Evolutionary conservation across 495 filamentous ascomycete genomes (phyloP), one percentile per base, ranked within the genome.

Genomic region (Podospora sp.): DNA sequence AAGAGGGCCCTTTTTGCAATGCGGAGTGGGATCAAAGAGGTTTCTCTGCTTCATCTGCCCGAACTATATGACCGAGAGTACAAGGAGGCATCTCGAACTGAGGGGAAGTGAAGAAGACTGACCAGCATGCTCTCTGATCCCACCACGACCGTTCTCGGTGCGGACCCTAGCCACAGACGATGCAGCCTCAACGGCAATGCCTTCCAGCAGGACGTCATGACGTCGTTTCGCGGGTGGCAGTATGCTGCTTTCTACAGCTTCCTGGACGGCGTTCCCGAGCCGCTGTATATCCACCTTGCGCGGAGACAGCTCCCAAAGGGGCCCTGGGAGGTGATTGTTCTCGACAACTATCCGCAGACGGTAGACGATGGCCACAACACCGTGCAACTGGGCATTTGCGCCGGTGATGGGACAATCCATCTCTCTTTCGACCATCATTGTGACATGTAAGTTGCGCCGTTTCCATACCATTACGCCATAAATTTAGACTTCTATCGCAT

Each of bases 341-440:
- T 85, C n/a, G 70, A 72, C 1, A 82, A 83, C 71, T 85, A 85
- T 63, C 68, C 77, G 18, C 82, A 85, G 68, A 83, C 80, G 5
- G 75, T 76, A 1, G 77, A 84, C 36, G 82, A 85, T 58, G 80
- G 76, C 0, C 82, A 85, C 62, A 85, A 85, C 55, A 83, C 80
- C 11, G 75, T 84, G 52, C 81, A 81, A 70, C 64, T 84, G 65
- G 82, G 82, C 27, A 77, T 84, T 60, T 83, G 73, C 63, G 74
- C 78, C 6, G 77, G 74, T 24, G 82, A 84, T 65, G 80, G 81
- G 58, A 82, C 80, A 2, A 84, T 84, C 27, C 82, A 84, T 53
- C 72, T 84, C 1, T 76, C 80, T 12, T 82, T 77, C 67, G 80
- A 82, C 62, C 80, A 82, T 57, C 80, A 82, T 65, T 82, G 80